phyloP scores from a whole-genome alignment of 108 stramenopile genomes.

The Conticribra guillardii region DNA sequence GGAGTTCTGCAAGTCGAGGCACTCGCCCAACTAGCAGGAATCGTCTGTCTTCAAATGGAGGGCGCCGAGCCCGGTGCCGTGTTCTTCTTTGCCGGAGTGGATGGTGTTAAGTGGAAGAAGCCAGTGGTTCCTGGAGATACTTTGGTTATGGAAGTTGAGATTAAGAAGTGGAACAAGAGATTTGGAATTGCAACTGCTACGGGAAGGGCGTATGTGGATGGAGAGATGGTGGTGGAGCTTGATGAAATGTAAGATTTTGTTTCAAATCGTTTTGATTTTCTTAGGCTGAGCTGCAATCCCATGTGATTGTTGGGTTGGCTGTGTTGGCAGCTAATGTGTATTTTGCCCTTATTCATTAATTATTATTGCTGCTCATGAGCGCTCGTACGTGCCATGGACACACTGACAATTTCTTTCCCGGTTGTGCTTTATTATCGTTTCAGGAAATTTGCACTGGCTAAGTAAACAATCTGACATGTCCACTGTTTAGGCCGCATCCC shows the following conservation, averaged over 20 bases:
- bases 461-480: too few relatives aligned
- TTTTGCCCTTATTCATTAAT: not conserved
- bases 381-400: too few relatives aligned
- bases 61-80: conserved; percentile 86
- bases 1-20: conserved; percentile 98
- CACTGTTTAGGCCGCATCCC: too few relatives aligned
- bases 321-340: too few relatives aligned
- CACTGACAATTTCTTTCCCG: too few relatives aligned
- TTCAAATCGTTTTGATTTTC: not conserved
- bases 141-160: conserved; percentile 96
- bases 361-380: not conserved
- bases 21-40: conserved; percentile 96
- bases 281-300: not conserved
- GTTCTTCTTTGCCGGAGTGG: conserved; percentile 97
- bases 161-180: conserved; percentile 84
- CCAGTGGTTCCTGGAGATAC: conserved; percentile 97
- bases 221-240: conserved; percentile 82
- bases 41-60: conserved; percentile 90
- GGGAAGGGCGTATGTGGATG: conserved; percentile 88
- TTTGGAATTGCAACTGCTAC: conserved; percentile 90
- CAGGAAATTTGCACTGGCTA: conserved; percentile 54
- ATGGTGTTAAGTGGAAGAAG: conserved; percentile 97
- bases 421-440: not conserved
- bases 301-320: too few relatives aligned
- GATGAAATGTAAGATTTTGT: conserved; percentile 83